These are phyloP conservation scores for Thalassiosira profunda DNA, from an alignment of 108 stramenopile species.

Conservation along the genomic window DNA sequence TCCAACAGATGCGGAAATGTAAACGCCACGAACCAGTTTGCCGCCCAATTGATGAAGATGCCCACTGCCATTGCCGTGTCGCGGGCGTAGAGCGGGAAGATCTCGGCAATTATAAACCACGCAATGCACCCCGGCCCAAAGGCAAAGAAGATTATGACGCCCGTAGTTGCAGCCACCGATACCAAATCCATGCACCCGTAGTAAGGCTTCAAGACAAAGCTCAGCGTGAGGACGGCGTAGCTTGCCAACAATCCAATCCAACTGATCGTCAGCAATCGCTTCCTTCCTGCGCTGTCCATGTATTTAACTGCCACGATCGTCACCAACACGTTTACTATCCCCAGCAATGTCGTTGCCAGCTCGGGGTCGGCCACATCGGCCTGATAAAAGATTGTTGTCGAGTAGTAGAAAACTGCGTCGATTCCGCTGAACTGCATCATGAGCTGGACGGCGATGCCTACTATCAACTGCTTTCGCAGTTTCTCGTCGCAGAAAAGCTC, in stretches of 20 bases:
- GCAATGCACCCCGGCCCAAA: slow-evolving; percentile 98
- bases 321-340: slow-evolving; percentile 94
- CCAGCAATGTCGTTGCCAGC: slow-evolving; percentile 92
- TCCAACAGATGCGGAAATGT: slow-evolving; percentile 89
- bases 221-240: too few species aligned
- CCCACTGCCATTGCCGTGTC: slow-evolving; percentile 85
- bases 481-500: slow-evolving; percentile 84
- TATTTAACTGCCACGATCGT: slow-evolving; percentile 92
- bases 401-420: slow-evolving; percentile 99
- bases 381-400: slow-evolving; percentile 95
- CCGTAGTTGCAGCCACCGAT: slow-evolving; percentile 83
- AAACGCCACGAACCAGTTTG: slow-evolving; percentile 92
- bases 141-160: slow-evolving; percentile 94
- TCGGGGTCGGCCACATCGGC: slow-evolving; percentile 93
- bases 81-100: slow-evolving; percentile 94
- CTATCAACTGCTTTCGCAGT: slow-evolving; percentile 75
- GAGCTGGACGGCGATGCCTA: slow-evolving; percentile 81
- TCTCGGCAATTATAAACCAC: slow-evolving; percentile 93
- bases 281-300: slow-evolving; percentile 93
- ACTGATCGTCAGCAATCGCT: too few species aligned
- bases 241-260: too few species aligned
- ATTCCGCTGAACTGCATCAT: slow-evolving; percentile 98
- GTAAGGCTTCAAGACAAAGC: too few species aligned
- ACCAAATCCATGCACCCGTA: slow-evolving; percentile 68
- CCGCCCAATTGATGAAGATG: slow-evolving; percentile 93